These are phyloP conservation scores for Calonectria montana DNA, from an alignment of 2,329 filamentous ascomycete species.

Conservation along the genomic window DNA sequence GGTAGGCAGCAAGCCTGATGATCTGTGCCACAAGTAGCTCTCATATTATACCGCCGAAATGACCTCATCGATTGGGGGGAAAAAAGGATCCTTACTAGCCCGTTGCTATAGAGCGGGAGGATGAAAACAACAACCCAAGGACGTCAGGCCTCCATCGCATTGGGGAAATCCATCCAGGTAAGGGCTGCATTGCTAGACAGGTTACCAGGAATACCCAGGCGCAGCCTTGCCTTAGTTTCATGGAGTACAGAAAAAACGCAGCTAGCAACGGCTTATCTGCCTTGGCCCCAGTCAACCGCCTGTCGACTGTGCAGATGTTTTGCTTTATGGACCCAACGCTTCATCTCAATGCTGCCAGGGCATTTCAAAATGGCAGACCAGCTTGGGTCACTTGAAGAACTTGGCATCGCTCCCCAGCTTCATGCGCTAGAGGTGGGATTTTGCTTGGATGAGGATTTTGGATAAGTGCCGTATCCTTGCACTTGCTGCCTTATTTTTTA, in stretches of 20 bases:
- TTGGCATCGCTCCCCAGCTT: constrained; percentile 2
- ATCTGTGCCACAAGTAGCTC: background rate
- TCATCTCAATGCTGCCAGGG: background rate
- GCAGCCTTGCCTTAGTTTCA: constrained; percentile 9
- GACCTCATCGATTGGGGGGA: background rate
- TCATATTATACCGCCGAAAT: background rate
- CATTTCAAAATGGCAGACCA: background rate
- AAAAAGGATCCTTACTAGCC: background rate
- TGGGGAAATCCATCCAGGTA: background rate
- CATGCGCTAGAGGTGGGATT: constrained; percentile 7
- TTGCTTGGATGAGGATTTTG: background rate
- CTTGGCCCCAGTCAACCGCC: background rate
- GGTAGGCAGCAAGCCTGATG: background rate
- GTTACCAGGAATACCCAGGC: constrained; percentile 5
- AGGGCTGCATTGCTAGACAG: background rate
- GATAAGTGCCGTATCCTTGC: background rate
- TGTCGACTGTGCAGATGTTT: background rate
- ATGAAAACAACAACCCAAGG: background rate
- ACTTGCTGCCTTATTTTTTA: background rate
- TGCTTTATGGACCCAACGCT: constrained; percentile 10
- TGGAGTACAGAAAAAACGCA: constrained; percentile 15
- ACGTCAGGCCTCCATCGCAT: constrained; percentile 6
- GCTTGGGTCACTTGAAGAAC: background rate
- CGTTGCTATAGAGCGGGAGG: background rate
- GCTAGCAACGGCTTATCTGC: constrained; percentile 12